Conservation (phyloP, 2,329 filamentous ascomycete species). For the Talaromyces sp. region DNA sequence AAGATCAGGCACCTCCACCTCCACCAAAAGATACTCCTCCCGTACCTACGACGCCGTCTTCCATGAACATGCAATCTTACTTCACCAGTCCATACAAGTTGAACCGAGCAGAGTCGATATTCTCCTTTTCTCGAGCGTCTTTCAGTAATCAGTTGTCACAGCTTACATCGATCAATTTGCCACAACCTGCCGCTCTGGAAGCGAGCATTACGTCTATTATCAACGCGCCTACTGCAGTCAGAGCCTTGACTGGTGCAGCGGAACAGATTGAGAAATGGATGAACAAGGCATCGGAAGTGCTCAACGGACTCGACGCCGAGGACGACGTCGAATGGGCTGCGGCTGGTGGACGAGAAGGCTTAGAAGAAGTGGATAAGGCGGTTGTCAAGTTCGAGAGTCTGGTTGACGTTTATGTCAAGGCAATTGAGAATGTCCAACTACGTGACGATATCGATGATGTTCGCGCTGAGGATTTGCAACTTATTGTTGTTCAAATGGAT, state of each 20-base stretch:
- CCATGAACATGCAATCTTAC: constrained; percentile 36
- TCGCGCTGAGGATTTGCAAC: constrained; percentile 67
- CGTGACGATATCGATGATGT: constrained; percentile 74
- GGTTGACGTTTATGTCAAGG: constrained; percentile 86
- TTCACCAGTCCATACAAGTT: constrained; percentile 49
- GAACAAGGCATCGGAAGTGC: constrained; percentile 82
- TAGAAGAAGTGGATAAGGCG: constrained; percentile 61
- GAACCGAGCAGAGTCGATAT: constrained; percentile 78
- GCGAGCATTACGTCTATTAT: constrained; percentile 81
- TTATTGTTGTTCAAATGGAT: constrained; percentile 86
- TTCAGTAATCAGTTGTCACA: constrained; percentile 93
- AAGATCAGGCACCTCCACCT: constrained; percentile 32
- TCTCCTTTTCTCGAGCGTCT: constrained; percentile 86
- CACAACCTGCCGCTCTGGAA: constrained; percentile 78
- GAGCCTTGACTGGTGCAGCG: constrained; percentile 78
- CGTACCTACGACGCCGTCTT: constrained; percentile 30
- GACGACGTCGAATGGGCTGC: constrained; percentile 97
- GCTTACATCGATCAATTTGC: constrained; percentile 83
- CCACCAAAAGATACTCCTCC: constrained; percentile 39
- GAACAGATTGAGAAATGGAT: constrained; percentile 96
- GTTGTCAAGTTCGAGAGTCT: constrained; percentile 83
- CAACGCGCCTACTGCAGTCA: constrained; percentile 78
- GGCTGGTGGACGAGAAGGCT: constrained; percentile 66
- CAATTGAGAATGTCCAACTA: constrained; percentile 87
- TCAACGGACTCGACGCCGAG: constrained; percentile 85